These are phyloP conservation scores for Aristolochia fimbriata DNA, from an alignment of 164 flowering plant genomes.

Conservation along the genomic window DNA sequence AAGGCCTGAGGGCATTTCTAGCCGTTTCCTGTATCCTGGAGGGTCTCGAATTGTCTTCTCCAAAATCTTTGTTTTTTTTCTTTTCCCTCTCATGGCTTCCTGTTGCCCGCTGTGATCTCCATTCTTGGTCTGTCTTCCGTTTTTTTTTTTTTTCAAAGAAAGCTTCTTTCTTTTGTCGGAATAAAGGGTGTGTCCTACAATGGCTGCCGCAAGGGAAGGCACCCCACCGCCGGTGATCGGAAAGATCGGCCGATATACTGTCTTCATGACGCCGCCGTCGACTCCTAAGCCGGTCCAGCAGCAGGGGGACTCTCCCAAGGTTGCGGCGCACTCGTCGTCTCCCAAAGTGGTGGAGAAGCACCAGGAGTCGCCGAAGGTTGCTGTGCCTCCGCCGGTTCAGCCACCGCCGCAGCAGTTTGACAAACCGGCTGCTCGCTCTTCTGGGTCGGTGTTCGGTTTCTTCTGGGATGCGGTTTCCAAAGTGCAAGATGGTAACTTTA, in stretches of 20 bases:
- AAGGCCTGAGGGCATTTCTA: no score
- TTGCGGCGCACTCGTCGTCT: conserved; percentile 25
- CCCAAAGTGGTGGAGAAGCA: conserved; percentile 24
- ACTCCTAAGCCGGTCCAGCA: conserved; percentile 33
- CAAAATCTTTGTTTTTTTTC: no score
- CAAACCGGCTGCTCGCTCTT: conserved; percentile 16
- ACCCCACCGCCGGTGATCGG: conserved; percentile 86
- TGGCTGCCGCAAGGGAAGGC: conserved; percentile 13
- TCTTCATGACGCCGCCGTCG: conserved; percentile 84
- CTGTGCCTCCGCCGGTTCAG: conserved; percentile 41
- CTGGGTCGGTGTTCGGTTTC: conserved; percentile 30
- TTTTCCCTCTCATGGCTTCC: no score
- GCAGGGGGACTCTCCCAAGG: conserved; percentile 4
- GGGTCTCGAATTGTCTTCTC: no score
- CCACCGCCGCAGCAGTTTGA: conserved; percentile 53
- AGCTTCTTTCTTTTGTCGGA: background rate
- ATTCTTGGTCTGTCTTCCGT: background rate
- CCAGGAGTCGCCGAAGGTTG: conserved; percentile 4
- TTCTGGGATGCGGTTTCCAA: conserved; percentile 62
- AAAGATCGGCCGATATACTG: conserved; percentile 90
- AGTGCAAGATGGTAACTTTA: conserved; percentile 59
- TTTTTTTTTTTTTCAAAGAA: background rate
- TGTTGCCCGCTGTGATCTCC: no score
- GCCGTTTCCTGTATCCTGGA: no score
- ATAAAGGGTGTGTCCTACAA: background rate